Percentiles rank a stretch among this genome's conserved stretches.
Evolutionary conservation across 805 yeast species (phyloP).

Genomic region (Yarrowia sp.): DNA sequence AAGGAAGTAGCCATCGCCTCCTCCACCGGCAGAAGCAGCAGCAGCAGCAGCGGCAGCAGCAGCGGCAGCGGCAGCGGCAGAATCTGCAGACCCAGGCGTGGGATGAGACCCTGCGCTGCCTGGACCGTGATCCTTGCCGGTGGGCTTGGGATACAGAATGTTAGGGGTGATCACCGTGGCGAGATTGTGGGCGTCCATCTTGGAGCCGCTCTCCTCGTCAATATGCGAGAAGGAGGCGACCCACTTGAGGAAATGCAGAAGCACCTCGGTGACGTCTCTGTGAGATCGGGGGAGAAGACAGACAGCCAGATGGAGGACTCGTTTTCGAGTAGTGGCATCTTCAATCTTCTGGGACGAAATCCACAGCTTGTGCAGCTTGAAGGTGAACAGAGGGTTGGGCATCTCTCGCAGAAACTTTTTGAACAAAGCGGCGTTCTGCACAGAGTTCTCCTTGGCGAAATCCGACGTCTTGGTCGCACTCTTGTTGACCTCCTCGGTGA

Average conservation of each 20-base stretch:
- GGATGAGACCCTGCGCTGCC: conserved; percentile 42
- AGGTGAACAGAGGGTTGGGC: conserved; percentile 89
- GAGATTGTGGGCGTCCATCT: conserved; percentile 94
- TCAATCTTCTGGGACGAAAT: conserved; percentile 56
- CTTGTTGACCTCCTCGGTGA: conserved; percentile 75
- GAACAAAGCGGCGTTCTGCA: conserved; percentile 90
- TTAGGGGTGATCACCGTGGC: conserved; percentile 97
- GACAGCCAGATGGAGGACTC: conserved; percentile 68
- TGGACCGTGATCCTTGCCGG: conserved; percentile 42
- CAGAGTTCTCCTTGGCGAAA: conserved; percentile 76
- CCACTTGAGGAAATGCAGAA: conserved; percentile 88
- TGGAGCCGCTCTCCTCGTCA: conserved; percentile 88
- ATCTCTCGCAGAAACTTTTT: conserved; percentile 90
- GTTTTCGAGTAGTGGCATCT: conserved; percentile 56
- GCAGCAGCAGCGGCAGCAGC: conserved; percentile 40
- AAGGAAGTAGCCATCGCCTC: conserved; percentile 63
- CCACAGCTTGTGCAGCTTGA: conserved; percentile 78
- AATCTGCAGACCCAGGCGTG: conserved; percentile 41
- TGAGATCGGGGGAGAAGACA: conserved; percentile 81
- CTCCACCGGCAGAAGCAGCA: conserved; percentile 26
- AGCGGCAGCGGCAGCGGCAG: conserved; percentile 39
- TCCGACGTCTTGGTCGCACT: conserved; percentile 76
- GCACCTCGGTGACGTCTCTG: conserved; percentile 85
- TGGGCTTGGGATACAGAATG: conserved; percentile 68
- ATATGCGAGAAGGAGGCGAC: conserved; percentile 93